Evolutionary conservation across 139 green algal genomes (phyloP).

Genomic region (Closterium sp.): DNA sequence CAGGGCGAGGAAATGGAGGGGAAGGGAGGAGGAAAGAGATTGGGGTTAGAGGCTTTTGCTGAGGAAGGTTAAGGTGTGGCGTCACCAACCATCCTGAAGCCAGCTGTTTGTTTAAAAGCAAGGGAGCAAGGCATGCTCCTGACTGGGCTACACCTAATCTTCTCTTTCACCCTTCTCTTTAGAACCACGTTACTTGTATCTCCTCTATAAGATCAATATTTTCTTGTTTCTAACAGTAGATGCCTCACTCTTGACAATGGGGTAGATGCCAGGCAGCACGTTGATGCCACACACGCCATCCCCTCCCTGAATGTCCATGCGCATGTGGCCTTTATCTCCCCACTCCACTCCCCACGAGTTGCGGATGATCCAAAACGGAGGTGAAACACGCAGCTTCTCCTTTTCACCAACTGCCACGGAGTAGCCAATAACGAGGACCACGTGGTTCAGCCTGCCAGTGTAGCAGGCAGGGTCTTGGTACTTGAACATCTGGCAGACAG

Average conservation of each 20-base stretch:
- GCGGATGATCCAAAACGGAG: neutral
- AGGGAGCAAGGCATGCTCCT: too few relatives aligned
- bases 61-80: too few relatives aligned
- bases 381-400: neutral
- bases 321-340: neutral
- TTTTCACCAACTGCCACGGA: neutral
- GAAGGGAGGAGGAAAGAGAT: too few relatives aligned
- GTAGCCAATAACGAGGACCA: neutral
- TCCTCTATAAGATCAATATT: too few relatives aligned
- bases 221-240: too few relatives aligned
- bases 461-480: neutral
- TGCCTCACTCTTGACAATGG: neutral
- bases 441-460: neutral
- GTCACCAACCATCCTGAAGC: too few relatives aligned
- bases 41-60: too few relatives aligned
- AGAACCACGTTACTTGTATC: too few relatives aligned
- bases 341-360: neutral
- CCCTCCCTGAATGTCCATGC: neutral
- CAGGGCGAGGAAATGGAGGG: too few relatives aligned
- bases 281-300: neutral
- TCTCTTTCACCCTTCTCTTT: too few relatives aligned
- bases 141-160: too few relatives aligned
- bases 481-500: neutral
- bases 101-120: too few relatives aligned
- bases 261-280: neutral